Base-by-base conservation (phyloP, 257 asterid species). In the Rauvolfia tetraphylla region DNA sequence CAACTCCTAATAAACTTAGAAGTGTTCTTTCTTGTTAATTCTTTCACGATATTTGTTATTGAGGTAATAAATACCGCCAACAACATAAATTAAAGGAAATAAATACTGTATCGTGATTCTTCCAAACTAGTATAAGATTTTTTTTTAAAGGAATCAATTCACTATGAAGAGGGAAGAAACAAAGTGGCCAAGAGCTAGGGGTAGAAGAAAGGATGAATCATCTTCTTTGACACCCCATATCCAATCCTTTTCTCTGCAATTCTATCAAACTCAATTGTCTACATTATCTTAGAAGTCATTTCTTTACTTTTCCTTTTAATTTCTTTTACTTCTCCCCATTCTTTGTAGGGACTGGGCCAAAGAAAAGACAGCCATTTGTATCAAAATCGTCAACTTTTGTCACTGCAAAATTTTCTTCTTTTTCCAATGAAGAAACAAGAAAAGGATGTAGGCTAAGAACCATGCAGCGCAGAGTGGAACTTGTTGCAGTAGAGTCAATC, bases 261-360 rank as follows among this genome's bases (percentile, higher is more conserved):
- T 27, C 67, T 7, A 48, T 53, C 63, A 18, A 42, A 58, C 25
- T 33, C 15, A 54, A 34, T 29, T 44, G 36, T 6, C 42, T 34
- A 25, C 20, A 63, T 38, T 42, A 58, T 71, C 42, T 71, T 63
- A 33, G 12, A 63, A 63, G 33, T 18, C 4, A 63, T 15, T 63
- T 63, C 25, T 62, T 63, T 44, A 63, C 65, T 58, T 78, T 61
- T 71, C 33, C 34, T 23, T 14, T 53, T 68, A 39, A 56, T 58
- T 39, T 34, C 2, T 27, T 25, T 57, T 58, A 23, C 31, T 38
- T 31, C 0, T 8, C 17, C 3, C 38, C 11, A n/a, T n/a, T 13
- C 38, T 59, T 51, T 29, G 39, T 13, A 4, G 39, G 39, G 68
- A 13, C 46, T 65, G 7, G 5, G 48, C 41, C 46, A 34, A 65